Base-by-base conservation (phyloP, 345 rosid genomes). In the Gossypium ekmanianum region DNA sequence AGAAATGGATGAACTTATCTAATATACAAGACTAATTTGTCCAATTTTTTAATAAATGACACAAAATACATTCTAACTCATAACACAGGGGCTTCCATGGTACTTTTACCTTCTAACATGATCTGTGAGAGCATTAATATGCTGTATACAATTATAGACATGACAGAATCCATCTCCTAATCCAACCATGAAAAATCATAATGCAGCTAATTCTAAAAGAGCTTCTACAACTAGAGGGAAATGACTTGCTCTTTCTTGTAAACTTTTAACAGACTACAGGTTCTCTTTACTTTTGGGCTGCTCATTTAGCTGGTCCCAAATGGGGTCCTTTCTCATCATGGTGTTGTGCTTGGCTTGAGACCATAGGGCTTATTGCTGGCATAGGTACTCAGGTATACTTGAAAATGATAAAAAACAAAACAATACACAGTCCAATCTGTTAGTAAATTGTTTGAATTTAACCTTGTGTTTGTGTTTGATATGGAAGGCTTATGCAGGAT, bases 321-420 rank as follows among this genome's bases (percentile, higher is more conserved):
- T 86, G 86, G 89, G 91, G 93, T 26, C 91, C 93, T 2, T 81
- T 89, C 64, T 86, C 91, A 62, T 89, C 91, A 8, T 89, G 91
- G 93, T 84, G 89, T 11, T 89, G 93, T 57, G 91, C 93, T 64
- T 87, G 93, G 93, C 91, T 89, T 29, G 87, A 87, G 77, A 81
- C 89, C 44, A 84, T 87, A 9, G 89, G 93, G 9, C 84, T 87
- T 70, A 79, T 89, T 69, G 88, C 87, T 7, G 91, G 93, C 29
- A 87, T 84, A 0, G 88, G 91, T 13, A 84, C 91, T 59, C 93
- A 86, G 88, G 93, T 87, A 85, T n/a, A 44, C 70, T 13, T 18
- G 41, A 18, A 68, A 68, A 48, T 18, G 39, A 45, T 26, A n/a
- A 48, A 44, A 24, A 14, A 9, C 18, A 68, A 48, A 7, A 9